Evolutionary conservation across 805 yeast genomes (phyloP), one percentile per base, ranked within the genome.

Genomic region (Metschnikowia lochheadii): DNA sequence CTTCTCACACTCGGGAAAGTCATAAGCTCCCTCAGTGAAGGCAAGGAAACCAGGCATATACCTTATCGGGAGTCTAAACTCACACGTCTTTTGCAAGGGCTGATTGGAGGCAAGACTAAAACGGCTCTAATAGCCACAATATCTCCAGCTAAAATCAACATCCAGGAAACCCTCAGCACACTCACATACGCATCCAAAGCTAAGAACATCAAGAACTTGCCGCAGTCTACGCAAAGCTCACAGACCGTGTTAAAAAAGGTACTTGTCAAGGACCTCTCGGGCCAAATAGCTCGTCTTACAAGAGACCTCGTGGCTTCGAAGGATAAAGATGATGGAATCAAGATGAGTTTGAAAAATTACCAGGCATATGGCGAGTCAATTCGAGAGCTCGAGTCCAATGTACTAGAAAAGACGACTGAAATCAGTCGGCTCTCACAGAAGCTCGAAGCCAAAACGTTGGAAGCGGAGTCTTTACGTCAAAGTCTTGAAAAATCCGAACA

Each of bases 121-220:
- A 90, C 97, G 0, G 84, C 91, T 32, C 75, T 90, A 49, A 87
- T 90, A 23, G 96, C 96, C 1, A 90, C 96, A 0, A 78, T 90
- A 2, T 87, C 95, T 6, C 95, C 96, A 0, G 95, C 95, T 0
- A 78, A 78, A 52, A 73, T 81, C 29, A 87, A 85, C 52, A 70
- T 82, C n/a, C 91, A 86, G 29, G 97, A 90, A 63, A 87, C 96
- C 0, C 64, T 85, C 40, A 86, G 94, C 56, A 90, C 97, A 0
- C 73, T 90, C 46, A 94, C 89, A 56, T 90, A 90, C 65, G 96
- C 97, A 3, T 81, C 84, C 48, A 83, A 90, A 53, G 97, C 97
- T 2, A 87, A 89, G 56, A 84, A 82, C 55, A 88, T 90, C 53
- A 81, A 80, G 59, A 89, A 72, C 73, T 77, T 35, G 65, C 88